A percentile compares a stretch with the other conserved stretches of the same genome.
Conservation (phyloP, 345 rosid species). For the Dipteronia sinensis region DNA sequence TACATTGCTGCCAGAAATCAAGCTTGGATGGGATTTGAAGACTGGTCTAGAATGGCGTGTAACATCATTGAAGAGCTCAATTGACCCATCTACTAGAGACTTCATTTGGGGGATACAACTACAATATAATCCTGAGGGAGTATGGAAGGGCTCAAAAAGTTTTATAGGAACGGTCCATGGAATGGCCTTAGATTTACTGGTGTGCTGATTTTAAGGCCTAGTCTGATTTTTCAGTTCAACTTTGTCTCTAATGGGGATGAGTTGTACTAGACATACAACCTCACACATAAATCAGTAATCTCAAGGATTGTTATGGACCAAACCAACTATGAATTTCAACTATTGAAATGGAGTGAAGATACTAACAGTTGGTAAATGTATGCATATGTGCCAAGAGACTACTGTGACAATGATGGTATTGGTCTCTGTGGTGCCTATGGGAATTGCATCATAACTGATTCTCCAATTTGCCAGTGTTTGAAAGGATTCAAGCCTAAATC, state of each 20-base stretch:
- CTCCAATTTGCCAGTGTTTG: slow-evolving; percentile 18
- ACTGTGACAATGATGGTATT: slow-evolving; percentile 8
- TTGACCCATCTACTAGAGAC: slow-evolving; percentile 43
- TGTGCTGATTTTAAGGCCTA: slow-evolving; percentile 27
- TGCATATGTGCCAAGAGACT: slow-evolving; percentile 4
- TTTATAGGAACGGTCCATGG: slow-evolving; percentile 36
- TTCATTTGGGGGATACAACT: slow-evolving; percentile 24
- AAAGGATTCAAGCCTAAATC: slow-evolving; percentile 20
- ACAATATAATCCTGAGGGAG: slow-evolving; percentile 37
- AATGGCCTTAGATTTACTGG: slow-evolving; percentile 44
- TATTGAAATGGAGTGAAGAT: slow-evolving; percentile 12
- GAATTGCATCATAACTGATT: slow-evolving; percentile 5
- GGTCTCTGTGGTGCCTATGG: slow-evolving; percentile 25
- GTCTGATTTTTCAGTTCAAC: slow-evolving; percentile 21
- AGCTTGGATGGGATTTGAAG: slow-evolving; percentile 36
- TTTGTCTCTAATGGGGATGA: slow-evolving; percentile 21
- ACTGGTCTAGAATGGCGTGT: slow-evolving; percentile 26
- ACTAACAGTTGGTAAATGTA: neutral
- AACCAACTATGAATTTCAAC: neutral
- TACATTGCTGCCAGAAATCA: slow-evolving; percentile 47
- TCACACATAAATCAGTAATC: neutral
- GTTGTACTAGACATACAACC: slow-evolving; percentile 5
- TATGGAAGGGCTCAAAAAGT: slow-evolving; percentile 16
- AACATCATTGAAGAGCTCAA: slow-evolving; percentile 37
- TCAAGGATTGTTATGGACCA: slow-evolving; percentile 20